Evolutionary conservation across 495 filamentous ascomycete species (phyloP).

Genomic region (Rusavskia elegans): DNA sequence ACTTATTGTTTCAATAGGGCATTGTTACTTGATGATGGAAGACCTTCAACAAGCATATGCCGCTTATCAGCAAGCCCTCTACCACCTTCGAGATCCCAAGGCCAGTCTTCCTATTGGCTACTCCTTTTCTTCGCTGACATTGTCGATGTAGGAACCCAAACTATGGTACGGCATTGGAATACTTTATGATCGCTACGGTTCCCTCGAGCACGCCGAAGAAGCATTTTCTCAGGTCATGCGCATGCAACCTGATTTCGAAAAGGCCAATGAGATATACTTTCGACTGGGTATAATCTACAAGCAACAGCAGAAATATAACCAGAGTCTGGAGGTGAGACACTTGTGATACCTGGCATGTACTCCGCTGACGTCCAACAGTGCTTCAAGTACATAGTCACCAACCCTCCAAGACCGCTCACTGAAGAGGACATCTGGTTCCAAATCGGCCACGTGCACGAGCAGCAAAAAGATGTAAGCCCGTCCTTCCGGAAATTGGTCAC

Average conservation of each 20-base stretch:
- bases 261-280: conserved; percentile 99
- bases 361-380: conserved; percentile 39
- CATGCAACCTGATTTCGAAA: conserved; percentile 96
- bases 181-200: conserved; percentile 92
- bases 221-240: conserved; percentile 98
- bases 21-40: conserved; percentile 99
- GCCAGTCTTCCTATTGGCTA: conserved; percentile 27
- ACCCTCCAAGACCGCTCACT: conserved; percentile 82
- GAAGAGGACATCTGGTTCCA: conserved; percentile 99
- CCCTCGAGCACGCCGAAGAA: conserved; percentile 93
- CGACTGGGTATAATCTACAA: conserved; percentile 98
- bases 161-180: conserved; percentile 99
- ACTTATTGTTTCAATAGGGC: conserved; percentile 33
- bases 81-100: conserved; percentile 89
- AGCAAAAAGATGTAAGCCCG: conserved; percentile 86
- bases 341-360: not conserved
- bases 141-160: conserved; percentile 64
- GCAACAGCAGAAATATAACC: conserved; percentile 84
- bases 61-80: conserved; percentile 92
- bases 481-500: not conserved
- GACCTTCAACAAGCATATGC: conserved; percentile 93
- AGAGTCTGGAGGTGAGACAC: conserved; percentile 71
- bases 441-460: conserved; percentile 96
- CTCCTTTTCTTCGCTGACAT: not conserved
- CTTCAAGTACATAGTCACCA: conserved; percentile 93